Percentiles rank a stretch among this genome's conserved stretches.
phyloP scores from a whole-genome alignment of 106 monocot species.

The Dendrobium officinale region DNA sequence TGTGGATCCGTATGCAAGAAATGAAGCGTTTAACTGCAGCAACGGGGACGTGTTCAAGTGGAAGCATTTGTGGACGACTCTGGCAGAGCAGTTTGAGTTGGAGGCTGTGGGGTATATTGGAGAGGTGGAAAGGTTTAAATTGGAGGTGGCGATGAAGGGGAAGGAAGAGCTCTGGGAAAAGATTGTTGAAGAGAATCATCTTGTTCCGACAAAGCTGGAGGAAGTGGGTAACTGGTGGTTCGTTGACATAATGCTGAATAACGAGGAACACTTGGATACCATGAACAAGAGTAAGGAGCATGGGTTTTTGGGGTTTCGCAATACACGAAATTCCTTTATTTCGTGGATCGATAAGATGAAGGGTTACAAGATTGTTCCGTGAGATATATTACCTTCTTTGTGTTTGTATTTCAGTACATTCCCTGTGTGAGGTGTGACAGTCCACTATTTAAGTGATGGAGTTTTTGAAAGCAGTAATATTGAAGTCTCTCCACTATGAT shows the following conservation, averaged over 20 bases:
- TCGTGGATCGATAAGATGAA: slow-evolving; percentile 71
- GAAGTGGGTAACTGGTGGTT: slow-evolving; percentile 54
- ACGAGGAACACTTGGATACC: slow-evolving; percentile 29
- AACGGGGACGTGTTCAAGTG: slow-evolving; percentile 57
- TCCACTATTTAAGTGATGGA: not conserved
- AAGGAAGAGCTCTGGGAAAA: slow-evolving; percentile 63
- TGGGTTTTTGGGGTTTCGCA: slow-evolving; percentile 69
- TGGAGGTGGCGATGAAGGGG: slow-evolving; percentile 54
- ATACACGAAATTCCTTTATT: slow-evolving; percentile 39
- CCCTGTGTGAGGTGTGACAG: not conserved
- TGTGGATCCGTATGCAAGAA: slow-evolving; percentile 53
- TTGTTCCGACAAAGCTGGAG: slow-evolving; percentile 31
- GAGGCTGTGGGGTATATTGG: slow-evolving; percentile 42
- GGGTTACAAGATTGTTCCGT: slow-evolving; percentile 73
- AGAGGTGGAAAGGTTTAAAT: slow-evolving; percentile 35
- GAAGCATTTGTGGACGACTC: slow-evolving; percentile 63
- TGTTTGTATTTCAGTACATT: not conserved
- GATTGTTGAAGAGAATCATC: slow-evolving; percentile 50
- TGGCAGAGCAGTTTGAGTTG: slow-evolving; percentile 61
- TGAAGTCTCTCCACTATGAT: not conserved
- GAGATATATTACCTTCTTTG: not conserved
- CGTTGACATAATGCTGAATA: slow-evolving; percentile 24
- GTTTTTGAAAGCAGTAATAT: not conserved
- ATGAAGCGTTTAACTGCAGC: slow-evolving; percentile 48
- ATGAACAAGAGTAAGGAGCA: slow-evolving; percentile 93